Evolutionary conservation across 139 green algal genomes (phyloP).

Genomic region (Closterium sp.): DNA sequence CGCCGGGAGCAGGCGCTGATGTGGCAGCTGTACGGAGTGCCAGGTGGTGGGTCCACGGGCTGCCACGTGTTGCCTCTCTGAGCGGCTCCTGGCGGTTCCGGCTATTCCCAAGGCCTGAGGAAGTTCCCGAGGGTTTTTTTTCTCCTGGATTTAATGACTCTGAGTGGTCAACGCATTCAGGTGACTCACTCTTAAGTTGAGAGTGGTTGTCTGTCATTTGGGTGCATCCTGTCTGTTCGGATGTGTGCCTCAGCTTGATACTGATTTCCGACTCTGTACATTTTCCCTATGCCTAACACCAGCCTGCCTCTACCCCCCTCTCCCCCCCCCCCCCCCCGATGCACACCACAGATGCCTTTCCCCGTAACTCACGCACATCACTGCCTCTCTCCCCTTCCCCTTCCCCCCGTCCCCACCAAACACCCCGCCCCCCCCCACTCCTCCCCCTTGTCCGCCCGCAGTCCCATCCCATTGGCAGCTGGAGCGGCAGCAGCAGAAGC

Average conservation of each 20-base stretch:
- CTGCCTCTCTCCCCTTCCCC: not conserved
- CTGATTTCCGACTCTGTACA: not conserved
- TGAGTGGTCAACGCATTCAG: slow-evolving; percentile 55
- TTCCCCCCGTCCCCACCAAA: not conserved
- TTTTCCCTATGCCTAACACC: slow-evolving; percentile 12
- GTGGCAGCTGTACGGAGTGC: not conserved
- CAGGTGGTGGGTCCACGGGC: slow-evolving; percentile 23
- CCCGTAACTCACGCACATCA: not conserved
- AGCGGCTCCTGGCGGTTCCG: slow-evolving; percentile 50
- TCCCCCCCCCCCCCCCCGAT: not conserved
- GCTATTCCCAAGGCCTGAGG: slow-evolving; percentile 26
- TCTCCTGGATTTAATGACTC: slow-evolving; percentile 18
- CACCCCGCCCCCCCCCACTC: not conserved
- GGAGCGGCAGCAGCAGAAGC: not conserved
- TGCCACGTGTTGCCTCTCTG: slow-evolving; percentile 30
- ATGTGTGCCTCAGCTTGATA: not conserved
- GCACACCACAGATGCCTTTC: too few species aligned
- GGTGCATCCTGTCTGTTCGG: too few species aligned
- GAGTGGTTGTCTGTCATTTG: not conserved
- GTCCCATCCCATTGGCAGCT: too few species aligned
- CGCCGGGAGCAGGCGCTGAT: not conserved
- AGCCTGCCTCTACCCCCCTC: not conserved
- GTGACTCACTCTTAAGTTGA: slow-evolving; percentile 4
- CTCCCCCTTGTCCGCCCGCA: too few species aligned
- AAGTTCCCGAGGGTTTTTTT: slow-evolving; percentile 40